Conservation (phyloP, 306 rosid genomes). For the Canavalia ensiformis region DNA sequence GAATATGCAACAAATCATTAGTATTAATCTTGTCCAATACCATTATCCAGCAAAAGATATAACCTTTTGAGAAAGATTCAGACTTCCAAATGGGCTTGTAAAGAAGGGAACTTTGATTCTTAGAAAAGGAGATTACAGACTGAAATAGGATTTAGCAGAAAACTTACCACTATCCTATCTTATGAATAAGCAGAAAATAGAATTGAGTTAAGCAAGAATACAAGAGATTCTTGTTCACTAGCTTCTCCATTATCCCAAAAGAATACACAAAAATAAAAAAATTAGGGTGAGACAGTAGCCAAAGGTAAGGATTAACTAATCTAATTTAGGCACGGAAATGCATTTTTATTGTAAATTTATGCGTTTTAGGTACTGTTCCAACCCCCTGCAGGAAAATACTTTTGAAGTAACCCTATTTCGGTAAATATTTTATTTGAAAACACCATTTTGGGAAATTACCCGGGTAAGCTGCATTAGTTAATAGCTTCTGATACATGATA, state of each 20-base stretch:
- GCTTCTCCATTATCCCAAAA: not conserved
- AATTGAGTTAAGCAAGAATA: not conserved
- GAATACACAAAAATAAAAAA: not conserved
- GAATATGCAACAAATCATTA: not conserved
- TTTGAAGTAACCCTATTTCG: no score
- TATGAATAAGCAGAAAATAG: not conserved
- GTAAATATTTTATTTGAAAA: no score
- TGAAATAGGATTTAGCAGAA: slow-evolving; percentile 2
- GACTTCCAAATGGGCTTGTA: not conserved
- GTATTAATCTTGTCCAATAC: not conserved
- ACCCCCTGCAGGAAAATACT: no score
- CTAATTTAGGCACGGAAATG: no score
- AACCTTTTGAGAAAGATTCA: not conserved
- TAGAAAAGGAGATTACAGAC: not conserved
- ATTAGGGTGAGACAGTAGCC: not conserved
- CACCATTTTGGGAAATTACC: no score
- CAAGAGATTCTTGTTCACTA: slow-evolving; percentile 17
- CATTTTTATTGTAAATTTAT: no score
- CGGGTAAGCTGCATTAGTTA: not conserved
- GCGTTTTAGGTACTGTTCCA: no score
- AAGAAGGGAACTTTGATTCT: not conserved
- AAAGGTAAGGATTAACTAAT: not conserved
- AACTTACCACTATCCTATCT: not conserved
- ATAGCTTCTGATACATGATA: not conserved
- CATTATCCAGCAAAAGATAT: not conserved